Evolutionary conservation across 2,329 filamentous ascomycete genomes (phyloP).

Genomic region (Dothistroma septosporum): DNA sequence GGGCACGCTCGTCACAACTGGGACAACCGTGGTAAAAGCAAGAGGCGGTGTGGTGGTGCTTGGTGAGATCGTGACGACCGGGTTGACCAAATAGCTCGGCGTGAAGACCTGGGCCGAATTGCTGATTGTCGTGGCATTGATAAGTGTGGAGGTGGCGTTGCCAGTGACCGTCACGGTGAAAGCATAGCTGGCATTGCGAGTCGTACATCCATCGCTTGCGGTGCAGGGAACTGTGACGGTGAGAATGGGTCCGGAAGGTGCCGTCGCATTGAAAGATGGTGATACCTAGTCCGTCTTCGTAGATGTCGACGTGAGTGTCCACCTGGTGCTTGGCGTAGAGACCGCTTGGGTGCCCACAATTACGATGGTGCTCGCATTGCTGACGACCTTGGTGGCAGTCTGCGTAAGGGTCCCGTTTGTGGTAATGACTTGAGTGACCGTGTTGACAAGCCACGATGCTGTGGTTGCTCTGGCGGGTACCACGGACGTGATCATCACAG

Average conservation of each 20-base stretch:
- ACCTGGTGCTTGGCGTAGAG: background rate
- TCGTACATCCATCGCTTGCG: background rate
- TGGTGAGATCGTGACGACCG: conserved; percentile 2
- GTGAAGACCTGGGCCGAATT: background rate
- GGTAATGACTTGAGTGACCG: conserved; percentile 12
- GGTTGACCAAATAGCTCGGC: background rate
- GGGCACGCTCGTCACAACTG: conserved; percentile 12
- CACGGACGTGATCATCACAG: conserved; percentile 7
- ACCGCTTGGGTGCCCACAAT: conserved; percentile 1
- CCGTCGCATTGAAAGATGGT: conserved; percentile 1
- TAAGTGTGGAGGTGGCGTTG: conserved; percentile 2
- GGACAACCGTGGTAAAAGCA: conserved; percentile 9
- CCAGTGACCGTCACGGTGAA: conserved; percentile 13
- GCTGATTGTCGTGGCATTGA: background rate
- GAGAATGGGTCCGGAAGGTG: conserved; percentile 7
- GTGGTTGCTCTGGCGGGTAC: background rate
- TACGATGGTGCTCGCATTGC: conserved; percentile 5
- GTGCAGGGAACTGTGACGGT: conserved; percentile 14
- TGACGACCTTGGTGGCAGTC: conserved; percentile 5
- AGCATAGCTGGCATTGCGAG: conserved; percentile 10
- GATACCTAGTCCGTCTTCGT: conserved; percentile 2
- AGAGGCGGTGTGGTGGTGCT: conserved; percentile 8
- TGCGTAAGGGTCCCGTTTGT: conserved; percentile 7
- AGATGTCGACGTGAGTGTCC: background rate
- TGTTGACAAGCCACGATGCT: background rate